Base-by-base conservation (phyloP, 2,329 filamentous ascomycete genomes). In the Aspergillus amoenus region DNA sequence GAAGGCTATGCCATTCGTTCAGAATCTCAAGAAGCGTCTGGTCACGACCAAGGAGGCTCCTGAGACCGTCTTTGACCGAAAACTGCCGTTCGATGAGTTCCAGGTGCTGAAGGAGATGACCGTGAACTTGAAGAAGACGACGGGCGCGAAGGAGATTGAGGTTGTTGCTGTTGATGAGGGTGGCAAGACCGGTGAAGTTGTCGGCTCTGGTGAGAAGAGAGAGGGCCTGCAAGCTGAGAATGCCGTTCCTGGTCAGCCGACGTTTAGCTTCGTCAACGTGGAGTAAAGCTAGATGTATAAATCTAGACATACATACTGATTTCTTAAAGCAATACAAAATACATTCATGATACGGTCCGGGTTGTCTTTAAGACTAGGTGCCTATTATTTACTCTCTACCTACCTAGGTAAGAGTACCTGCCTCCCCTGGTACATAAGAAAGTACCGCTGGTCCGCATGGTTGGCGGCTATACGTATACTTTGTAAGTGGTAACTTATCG, bases 1-100 rank as follows among this genome's bases (percentile, higher is more conserved):
- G 85, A 94, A 95, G 79, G 93, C 92, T 2, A 97, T 97, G 93
- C 94, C 94, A 0, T 97, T 97, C 70, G 88, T 97, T 49, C 93
- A 97, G 78, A 78, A 74, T 6, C 80, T 97, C 59, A 97, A 97
- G 87, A 90, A 85, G 74, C 86, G 90, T 52, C 83, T 99, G 55
- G 81, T 91, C 56, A 71, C 73, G 39, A 81, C 82, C 49, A 88
- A 90, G 60, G 86, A 93, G 76, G 77, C 81, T 13, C 78, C 85
- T 2, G 80, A 83, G 22, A 81, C 78, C 2, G 91, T 97, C 9
- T 87, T 97, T 69, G 87, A 93, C 70, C 84, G 92, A 64, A 91
- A 93, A 76, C 81, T 99, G 60, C 82, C 85, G 1, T 99, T 97
- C 73, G 88, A 97, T 67, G 94, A 99, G 80, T 81, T 87, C 47